phyloP scores from a whole-genome alignment of 108 stramenopile genomes.

The Skeletonema potamos region DNA sequence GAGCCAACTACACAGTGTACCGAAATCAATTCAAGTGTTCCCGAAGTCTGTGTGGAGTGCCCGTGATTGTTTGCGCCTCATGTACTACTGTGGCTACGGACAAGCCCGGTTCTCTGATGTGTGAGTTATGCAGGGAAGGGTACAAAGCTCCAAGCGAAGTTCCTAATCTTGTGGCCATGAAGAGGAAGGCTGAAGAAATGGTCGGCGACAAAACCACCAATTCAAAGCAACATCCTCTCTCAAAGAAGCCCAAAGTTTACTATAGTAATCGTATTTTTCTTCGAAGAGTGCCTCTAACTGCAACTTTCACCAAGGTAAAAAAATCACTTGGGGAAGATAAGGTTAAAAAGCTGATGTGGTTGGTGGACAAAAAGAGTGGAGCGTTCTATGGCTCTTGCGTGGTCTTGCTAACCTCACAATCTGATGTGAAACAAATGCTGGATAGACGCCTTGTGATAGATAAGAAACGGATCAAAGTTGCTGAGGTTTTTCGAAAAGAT shows the following conservation, averaged over 20 bases:
- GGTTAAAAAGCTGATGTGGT: conserved; percentile 50
- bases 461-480: conserved; percentile 33
- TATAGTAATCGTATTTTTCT: conserved; percentile 49
- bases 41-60: conserved; percentile 64
- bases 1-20: conserved; percentile 51
- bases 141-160: conserved; percentile 49
- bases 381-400: conserved; percentile 73
- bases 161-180: conserved; percentile 57
- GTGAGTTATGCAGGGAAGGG: conserved; percentile 58
- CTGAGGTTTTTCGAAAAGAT: conserved; percentile 14
- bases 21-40: conserved; percentile 57
- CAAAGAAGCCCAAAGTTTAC: conserved; percentile 4
- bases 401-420: conserved; percentile 41
- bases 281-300: conserved; percentile 41
- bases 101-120: conserved; percentile 31
- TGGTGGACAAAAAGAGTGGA: conserved; percentile 50
- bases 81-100: conserved; percentile 25
- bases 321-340: neutral
- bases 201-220: neutral
- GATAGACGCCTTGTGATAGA: conserved; percentile 23
- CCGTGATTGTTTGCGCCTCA: conserved; percentile 65
- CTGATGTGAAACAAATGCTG: conserved; percentile 29
- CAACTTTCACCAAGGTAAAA: conserved; percentile 43
- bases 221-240: neutral
- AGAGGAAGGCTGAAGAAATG: conserved; percentile 54